Evolutionary conservation across 1,284 basidiomycete species (phyloP).

Genomic region (Leccinum glutinopallens): DNA sequence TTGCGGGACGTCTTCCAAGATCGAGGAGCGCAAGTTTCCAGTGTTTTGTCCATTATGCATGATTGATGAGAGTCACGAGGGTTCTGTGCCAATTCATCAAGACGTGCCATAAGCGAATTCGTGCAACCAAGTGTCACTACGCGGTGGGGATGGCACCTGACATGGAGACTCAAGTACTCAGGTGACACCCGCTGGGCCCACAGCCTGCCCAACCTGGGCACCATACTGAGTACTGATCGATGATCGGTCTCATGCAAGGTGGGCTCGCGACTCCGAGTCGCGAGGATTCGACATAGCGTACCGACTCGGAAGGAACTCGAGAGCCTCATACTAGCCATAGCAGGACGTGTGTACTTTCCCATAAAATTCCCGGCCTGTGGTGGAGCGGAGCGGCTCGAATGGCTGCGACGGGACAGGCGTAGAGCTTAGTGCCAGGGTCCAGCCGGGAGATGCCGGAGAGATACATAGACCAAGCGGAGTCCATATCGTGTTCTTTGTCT

Average conservation of each 20-base stretch:
- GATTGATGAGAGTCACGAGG: slow-evolving; percentile 27
- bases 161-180: not conserved
- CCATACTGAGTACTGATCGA: not conserved
- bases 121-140: not conserved
- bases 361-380: not conserved
- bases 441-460: no score
- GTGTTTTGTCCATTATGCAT: slow-evolving; percentile 61
- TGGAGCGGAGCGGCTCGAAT: not conserved
- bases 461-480: no score
- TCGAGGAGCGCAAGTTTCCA: slow-evolving; percentile 56
- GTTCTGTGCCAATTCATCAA: not conserved
- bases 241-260: not conserved
- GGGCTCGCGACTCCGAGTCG: not conserved
- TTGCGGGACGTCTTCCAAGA: slow-evolving; percentile 45
- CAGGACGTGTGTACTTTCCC: not conserved
- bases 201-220: not conserved
- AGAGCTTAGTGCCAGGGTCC: no score
- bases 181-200: not conserved
- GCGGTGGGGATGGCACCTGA: not conserved
- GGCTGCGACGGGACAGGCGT: no score
- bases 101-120: not conserved
- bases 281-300: not conserved
- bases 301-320: not conserved
- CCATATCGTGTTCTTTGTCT: no score
- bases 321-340: not conserved